Conservation (phyloP, 768 basidiomycete species). For the Auriculariales sp. region DNA sequence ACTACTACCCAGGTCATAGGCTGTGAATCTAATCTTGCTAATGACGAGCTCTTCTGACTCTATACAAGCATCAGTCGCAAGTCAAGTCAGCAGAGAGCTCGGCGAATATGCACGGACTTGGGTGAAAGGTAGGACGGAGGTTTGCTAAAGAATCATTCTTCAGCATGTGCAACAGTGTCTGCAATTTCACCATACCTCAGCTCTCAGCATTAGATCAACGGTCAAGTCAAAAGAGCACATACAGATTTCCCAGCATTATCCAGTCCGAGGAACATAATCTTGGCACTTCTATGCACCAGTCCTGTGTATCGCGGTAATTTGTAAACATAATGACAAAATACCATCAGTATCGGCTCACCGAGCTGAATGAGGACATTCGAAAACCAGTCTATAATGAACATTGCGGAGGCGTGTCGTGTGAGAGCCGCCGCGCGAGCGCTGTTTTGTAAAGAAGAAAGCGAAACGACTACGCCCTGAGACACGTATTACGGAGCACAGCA, state of each 20-base stretch:
- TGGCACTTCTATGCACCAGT: slow-evolving; percentile 93
- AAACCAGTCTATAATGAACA: slow-evolving; percentile 90
- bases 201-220: too few relatives aligned
- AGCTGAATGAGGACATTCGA: slow-evolving; percentile 90
- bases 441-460: too few relatives aligned
- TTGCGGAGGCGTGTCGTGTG: too few relatives aligned
- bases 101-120: slow-evolving; percentile 44
- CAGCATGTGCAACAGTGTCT: slow-evolving; percentile 97
- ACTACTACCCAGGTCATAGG: slow-evolving; percentile 94
- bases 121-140: slow-evolving; percentile 94
- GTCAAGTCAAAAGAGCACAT: slow-evolving; percentile 12
- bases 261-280: slow-evolving; percentile 96
- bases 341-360: too few relatives aligned
- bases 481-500: too few relatives aligned
- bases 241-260: slow-evolving; percentile 99
- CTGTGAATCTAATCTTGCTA: slow-evolving; percentile 97
- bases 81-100: background rate
- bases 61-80: slow-evolving; percentile 16
- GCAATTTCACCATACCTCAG: background rate
- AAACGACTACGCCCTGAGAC: too few relatives aligned
- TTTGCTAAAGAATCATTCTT: slow-evolving; percentile 98
- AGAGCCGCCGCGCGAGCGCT: too few relatives aligned
- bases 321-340: background rate
- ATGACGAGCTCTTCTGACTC: slow-evolving; percentile 98
- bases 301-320: slow-evolving; percentile 28